These are phyloP conservation scores for Monosporascus sp. DNA, from an alignment of 2,329 filamentous ascomycete genomes.

Conservation along the genomic window DNA sequence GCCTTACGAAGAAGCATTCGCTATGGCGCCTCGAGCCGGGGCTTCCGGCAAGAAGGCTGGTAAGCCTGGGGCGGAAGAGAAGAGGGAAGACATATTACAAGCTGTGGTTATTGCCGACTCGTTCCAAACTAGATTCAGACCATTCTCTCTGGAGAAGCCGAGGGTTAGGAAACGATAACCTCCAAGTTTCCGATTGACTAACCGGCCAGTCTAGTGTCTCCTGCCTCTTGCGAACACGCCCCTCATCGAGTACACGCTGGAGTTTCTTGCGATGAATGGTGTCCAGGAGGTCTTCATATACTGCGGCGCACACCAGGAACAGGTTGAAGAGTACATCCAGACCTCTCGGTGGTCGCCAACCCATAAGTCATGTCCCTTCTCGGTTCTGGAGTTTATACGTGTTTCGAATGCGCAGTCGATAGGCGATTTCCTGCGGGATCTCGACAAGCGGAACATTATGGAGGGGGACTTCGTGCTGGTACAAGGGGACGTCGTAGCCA, in stretches of 20 bases:
- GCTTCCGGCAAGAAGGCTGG: slow-evolving; percentile 44
- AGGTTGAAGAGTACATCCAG: slow-evolving; percentile 81
- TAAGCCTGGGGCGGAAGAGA: slow-evolving; percentile 47
- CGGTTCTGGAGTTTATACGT: slow-evolving; percentile 75
- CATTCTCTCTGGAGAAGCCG: slow-evolving; percentile 83
- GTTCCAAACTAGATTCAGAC: slow-evolving; percentile 86
- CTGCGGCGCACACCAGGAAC: slow-evolving; percentile 78
- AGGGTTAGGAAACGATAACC: slow-evolving; percentile 52
- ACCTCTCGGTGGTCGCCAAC: slow-evolving; percentile 65
- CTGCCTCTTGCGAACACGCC: slow-evolving; percentile 89
- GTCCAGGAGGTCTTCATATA: slow-evolving; percentile 95
- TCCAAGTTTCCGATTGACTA: slow-evolving; percentile 11
- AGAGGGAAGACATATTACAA: slow-evolving; percentile 54
- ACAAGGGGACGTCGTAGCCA: slow-evolving; percentile 88
- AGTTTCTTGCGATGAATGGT: slow-evolving; percentile 90
- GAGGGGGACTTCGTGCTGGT: slow-evolving; percentile 88
- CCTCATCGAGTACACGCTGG: slow-evolving; percentile 94
- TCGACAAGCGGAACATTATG: slow-evolving; percentile 81
- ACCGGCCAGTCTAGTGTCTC: slow-evolving; percentile 60
- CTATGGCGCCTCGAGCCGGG: slow-evolving; percentile 23
- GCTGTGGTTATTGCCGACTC: slow-evolving; percentile 74
- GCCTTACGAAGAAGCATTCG: not conserved
- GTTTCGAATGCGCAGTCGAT: slow-evolving; percentile 78
- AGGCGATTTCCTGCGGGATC: slow-evolving; percentile 89
- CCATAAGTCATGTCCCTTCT: slow-evolving; percentile 60